Evolutionary conservation across 306 rosid genomes (phyloP), one percentile per base, ranked within the genome.

Genomic region (Casuarina glauca): DNA sequence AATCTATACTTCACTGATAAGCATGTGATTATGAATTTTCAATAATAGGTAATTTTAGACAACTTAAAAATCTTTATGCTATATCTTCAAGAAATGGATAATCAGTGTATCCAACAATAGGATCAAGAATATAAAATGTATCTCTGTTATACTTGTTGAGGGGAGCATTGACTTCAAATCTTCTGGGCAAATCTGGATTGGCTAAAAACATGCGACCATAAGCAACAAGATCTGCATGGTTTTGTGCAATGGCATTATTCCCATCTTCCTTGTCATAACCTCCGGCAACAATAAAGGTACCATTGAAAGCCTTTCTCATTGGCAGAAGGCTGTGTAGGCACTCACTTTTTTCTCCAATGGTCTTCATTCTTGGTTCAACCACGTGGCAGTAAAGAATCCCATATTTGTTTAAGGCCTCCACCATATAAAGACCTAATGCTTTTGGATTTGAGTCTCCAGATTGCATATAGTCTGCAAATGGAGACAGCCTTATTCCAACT

Each of bases 131-230:
- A 67, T 86, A 89, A 63, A 91, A 89, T 6, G 91, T 91, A 1
- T 74, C 76, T 16, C 89, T 36, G 1, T 75, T 54, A 74, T 91
- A 89, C 86, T 82, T 87, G 77, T 91, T 91, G 11, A 91, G 85
- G 42, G 91, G 85, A 49, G 91, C 91, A 74, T 86, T 52, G 15
- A 87, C 81, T 35, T 81, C 83, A 79, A 84, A 91, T 84, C 96
- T 82, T 78, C 81, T 91, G 0, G 96, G 90, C 74, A 91, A 86
- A 83, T 91, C 93, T 16, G 90, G 96, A 78, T 89, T 91, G 20
- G 93, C 89, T 79, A 91, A 72, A 84, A 89, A 89, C 41, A 48
- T 17, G 17, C 86, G 79, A 3, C 86, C 90, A 73, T 76, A 84
- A 32, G 69, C 84, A 9, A 87, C 4, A 26, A 72, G 90, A 81